Conservation (phyloP, 192 early-diverging fungal genomes). For the Backusella macrospora region DNA sequence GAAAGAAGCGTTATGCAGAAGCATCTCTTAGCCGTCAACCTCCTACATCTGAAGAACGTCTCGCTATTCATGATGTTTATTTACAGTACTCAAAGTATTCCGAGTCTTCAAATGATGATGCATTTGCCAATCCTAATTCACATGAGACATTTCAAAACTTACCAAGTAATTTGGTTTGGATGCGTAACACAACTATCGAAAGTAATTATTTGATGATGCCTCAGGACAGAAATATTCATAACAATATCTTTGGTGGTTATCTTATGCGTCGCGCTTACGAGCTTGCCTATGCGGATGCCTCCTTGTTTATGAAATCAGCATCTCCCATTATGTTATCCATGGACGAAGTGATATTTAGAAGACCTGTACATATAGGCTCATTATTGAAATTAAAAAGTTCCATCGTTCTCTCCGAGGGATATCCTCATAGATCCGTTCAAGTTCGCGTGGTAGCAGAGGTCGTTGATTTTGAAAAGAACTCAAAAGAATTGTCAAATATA, state of each 20-base stretch:
- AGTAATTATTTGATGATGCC: constrained; percentile 70
- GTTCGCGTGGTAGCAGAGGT: constrained; percentile 62
- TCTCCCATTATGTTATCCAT: constrained; percentile 64
- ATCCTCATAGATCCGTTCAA: constrained; percentile 60
- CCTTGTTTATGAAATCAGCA: constrained; percentile 60
- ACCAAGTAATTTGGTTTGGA: constrained; percentile 64
- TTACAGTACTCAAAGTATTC: constrained; percentile 59
- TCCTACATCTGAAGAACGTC: constrained; percentile 78
- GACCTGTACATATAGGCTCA: constrained; percentile 84
- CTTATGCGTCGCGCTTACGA: constrained; percentile 88
- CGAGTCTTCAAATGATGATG: constrained; percentile 42
- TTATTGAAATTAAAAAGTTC: constrained; percentile 72
- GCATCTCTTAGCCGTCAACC: constrained; percentile 62
- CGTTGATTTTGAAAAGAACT: constrained; percentile 60
- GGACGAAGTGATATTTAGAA: constrained; percentile 76
- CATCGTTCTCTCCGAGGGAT: constrained; percentile 73
- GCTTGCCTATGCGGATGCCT: constrained; percentile 77
- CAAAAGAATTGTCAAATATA: constrained; percentile 72
- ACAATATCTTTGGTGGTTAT: constrained; percentile 71
- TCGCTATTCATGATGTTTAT: constrained; percentile 80
- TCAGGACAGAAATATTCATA: constrained; percentile 77
- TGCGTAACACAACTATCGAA: constrained; percentile 75
- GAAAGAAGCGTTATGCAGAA: constrained; percentile 49
- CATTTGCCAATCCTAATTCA: neutral
- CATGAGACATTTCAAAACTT: neutral